phyloP scores from a whole-genome alignment of 2,329 filamentous ascomycete species.

The Beauveria scarabaeidicola region DNA sequence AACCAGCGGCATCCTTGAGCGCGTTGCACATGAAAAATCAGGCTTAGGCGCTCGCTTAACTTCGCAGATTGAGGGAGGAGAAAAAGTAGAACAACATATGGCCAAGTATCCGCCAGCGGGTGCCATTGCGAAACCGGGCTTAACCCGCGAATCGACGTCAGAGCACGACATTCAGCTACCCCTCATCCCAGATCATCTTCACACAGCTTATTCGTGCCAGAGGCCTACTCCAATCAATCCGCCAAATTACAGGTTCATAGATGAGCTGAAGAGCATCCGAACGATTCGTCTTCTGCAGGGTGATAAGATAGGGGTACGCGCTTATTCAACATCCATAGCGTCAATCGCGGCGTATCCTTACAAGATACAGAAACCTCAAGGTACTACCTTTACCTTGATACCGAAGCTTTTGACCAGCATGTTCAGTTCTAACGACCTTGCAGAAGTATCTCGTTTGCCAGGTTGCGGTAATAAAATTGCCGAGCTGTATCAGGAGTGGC shows the following conservation, averaged over 20 bases:
- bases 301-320: conserved; percentile 72
- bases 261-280: conserved; percentile 65
- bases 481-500: conserved; percentile 69
- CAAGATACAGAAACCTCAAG: conserved; percentile 30
- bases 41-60: neutral
- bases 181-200: conserved; percentile 57
- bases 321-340: conserved; percentile 83
- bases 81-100: neutral
- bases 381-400: conserved; percentile 19
- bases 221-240: conserved; percentile 60
- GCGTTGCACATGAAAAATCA: conserved; percentile 15
- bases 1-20: conserved; percentile 15
- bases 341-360: conserved; percentile 72
- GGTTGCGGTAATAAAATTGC: conserved; percentile 77
- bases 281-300: conserved; percentile 60
- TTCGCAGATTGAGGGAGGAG: neutral
- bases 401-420: neutral
- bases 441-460: conserved; percentile 53
- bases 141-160: conserved; percentile 65
- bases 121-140: conserved; percentile 18
- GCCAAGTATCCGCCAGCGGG: neutral
- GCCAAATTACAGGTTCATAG: conserved; percentile 69
- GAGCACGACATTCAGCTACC: conserved; percentile 64
- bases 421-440: neutral
- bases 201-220: conserved; percentile 65